A percentile compares a stretch with the other conserved stretches of the same genome.
Evolutionary conservation across 768 basidiomycete genomes (phyloP).

Genomic region (Ramaria sp.): DNA sequence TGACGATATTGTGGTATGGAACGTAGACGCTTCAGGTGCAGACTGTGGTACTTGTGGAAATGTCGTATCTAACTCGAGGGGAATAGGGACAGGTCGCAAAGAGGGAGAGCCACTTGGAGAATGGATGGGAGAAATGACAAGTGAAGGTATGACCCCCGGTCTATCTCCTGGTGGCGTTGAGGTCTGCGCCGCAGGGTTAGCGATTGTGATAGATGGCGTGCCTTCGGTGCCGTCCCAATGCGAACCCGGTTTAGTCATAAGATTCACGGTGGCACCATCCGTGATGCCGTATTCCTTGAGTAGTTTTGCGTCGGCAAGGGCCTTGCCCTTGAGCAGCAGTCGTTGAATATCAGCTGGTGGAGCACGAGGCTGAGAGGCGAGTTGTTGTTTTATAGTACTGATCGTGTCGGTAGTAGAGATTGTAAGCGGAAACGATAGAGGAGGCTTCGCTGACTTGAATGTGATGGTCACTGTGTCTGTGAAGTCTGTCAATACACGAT

Average conservation of each 20-base stretch:
- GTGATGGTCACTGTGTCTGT: conserved; percentile 49
- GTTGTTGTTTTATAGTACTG: conserved; percentile 62
- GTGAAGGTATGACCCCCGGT: conserved; percentile 48
- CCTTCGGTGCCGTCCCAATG: conserved; percentile 35
- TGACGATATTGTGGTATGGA: conserved; percentile 57
- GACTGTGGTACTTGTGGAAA: conserved; percentile 25
- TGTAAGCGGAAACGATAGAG: conserved; percentile 59
- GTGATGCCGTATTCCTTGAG: conserved; percentile 83
- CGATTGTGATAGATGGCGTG: conserved; percentile 1
- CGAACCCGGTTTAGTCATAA: conserved; percentile 75
- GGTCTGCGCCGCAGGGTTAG: conserved; percentile 7
- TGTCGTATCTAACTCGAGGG: conserved; percentile 53
- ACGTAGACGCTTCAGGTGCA: conserved; percentile 29
- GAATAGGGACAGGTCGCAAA: conserved; percentile 42
- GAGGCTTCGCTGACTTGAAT: conserved; percentile 89
- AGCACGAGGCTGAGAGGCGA: conserved; percentile 54
- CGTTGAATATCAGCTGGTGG: conserved; percentile 77
- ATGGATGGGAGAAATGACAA: conserved; percentile 52
- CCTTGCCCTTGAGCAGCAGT: conserved; percentile 89
- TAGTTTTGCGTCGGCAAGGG: conserved; percentile 77
- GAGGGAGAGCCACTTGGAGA: conserved; percentile 31
- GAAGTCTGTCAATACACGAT: conserved; percentile 2
- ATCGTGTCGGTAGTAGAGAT: conserved; percentile 79
- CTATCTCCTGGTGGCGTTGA: conserved; percentile 21
- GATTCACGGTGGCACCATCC: conserved; percentile 71